phyloP scores from a whole-genome alignment of 345 rosid genomes.

The Kernera saxatilis region DNA sequence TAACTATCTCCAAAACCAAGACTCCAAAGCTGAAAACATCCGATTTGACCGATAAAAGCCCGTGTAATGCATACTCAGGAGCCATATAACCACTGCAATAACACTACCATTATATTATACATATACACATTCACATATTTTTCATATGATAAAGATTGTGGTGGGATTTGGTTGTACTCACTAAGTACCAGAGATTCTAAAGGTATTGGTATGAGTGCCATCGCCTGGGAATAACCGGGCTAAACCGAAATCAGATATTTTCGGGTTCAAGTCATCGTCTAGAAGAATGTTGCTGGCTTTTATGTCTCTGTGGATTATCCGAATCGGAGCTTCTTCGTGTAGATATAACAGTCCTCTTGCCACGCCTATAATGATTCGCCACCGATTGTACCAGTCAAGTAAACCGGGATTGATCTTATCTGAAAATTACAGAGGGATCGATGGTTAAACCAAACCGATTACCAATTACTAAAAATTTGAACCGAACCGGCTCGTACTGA shows the following conservation, averaged over 20 bases:
- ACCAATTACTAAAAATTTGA: no score
- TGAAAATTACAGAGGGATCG: conserved; percentile 23
- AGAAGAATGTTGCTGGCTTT: conserved; percentile 69
- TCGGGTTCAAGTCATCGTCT: conserved; percentile 62
- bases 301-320: conserved; percentile 81
- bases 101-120: conserved; percentile 1
- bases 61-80: conserved; percentile 83
- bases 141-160: background rate
- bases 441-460: background rate
- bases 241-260: conserved; percentile 82
- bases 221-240: conserved; percentile 87
- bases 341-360: conserved; percentile 75
- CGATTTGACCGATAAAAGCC: conserved; percentile 69
- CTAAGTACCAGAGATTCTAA: conserved; percentile 76
- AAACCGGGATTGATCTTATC: conserved; percentile 42
- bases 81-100: conserved; percentile 90
- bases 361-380: conserved; percentile 53
- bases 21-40: conserved; percentile 90
- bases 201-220: conserved; percentile 69
- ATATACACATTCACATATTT: background rate
- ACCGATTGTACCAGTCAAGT: conserved; percentile 58
- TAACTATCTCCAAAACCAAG: conserved; percentile 71
- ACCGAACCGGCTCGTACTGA: background rate
- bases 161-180: conserved; percentile 42
- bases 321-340: conserved; percentile 73